A percentile compares a stretch with the other conserved stretches of the same genome.
Conservation (phyloP, 345 rosid species). For the Arabidopsis arenosa region DNA sequence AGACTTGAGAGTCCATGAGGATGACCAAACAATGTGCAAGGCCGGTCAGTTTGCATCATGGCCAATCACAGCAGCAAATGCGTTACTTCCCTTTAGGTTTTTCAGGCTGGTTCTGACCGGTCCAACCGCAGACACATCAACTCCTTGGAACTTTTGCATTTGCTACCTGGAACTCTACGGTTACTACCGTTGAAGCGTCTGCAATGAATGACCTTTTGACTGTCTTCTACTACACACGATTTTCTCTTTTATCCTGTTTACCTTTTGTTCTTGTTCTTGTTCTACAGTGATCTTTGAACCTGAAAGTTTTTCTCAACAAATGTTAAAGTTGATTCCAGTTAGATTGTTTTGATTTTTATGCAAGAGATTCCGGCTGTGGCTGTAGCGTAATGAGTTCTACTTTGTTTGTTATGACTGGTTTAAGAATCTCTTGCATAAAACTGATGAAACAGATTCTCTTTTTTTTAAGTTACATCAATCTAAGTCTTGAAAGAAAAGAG, state of each 20-base stretch:
- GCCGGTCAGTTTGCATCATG: slow-evolving; percentile 88
- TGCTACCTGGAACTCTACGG: slow-evolving; percentile 95
- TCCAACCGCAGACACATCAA: slow-evolving; percentile 69
- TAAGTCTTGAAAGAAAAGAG: no score
- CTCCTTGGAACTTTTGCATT: slow-evolving; percentile 82
- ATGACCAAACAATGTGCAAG: slow-evolving; percentile 80
- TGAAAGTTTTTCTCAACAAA: not conserved
- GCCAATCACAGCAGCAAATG: slow-evolving; percentile 70
- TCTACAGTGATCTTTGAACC: slow-evolving; percentile 15
- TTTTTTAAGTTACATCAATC: no score
- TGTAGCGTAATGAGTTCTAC: not conserved
- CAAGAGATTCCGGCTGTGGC: not conserved
- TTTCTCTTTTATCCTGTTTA: not conserved
- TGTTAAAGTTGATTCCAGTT: not conserved
- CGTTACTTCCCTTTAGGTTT: slow-evolving; percentile 79
- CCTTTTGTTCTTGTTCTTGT: slow-evolving; percentile 18
- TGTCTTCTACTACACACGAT: slow-evolving; percentile 2
- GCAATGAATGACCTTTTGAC: slow-evolving; percentile 11
- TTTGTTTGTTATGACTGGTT: not conserved
- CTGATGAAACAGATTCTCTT: not conserved
- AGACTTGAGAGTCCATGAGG: slow-evolving; percentile 71
- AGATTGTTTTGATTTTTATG: not conserved
- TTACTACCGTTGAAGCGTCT: slow-evolving; percentile 55
- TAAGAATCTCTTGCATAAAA: not conserved
- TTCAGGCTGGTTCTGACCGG: slow-evolving; percentile 76